phyloP scores from a whole-genome alignment of 2,329 filamentous ascomycete genomes.

The Pseudopithomyces maydicus region DNA sequence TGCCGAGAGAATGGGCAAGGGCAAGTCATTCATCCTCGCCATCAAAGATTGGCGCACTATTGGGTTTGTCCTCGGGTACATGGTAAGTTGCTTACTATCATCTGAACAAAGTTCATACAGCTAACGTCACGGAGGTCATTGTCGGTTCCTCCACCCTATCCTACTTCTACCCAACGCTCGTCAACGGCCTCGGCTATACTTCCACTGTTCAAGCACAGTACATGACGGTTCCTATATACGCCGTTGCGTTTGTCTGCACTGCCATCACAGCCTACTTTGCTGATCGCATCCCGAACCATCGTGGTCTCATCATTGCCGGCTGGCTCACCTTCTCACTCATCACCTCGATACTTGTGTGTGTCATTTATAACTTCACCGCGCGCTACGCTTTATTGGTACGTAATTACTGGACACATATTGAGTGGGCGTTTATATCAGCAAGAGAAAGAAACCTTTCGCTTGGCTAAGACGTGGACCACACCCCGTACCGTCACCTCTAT shows the following conservation, averaged over 20 bases:
- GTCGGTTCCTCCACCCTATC: conserved; percentile 57
- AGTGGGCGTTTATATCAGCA: no score
- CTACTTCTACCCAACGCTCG: conserved; percentile 61
- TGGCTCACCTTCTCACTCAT: conserved; percentile 53
- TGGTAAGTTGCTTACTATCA: conserved; percentile 42
- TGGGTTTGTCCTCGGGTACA: conserved; percentile 56
- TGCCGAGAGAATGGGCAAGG: conserved; percentile 40
- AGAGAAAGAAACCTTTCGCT: no score
- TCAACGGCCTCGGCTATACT: conserved; percentile 57
- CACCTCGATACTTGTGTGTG: conserved; percentile 47
- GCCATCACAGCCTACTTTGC: conserved; percentile 53
- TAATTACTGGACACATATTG: no score
- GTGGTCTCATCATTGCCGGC: conserved; percentile 55
- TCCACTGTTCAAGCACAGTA: conserved; percentile 53
- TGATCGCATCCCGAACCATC: conserved; percentile 53
- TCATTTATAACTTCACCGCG: conserved; percentile 57
- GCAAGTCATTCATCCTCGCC: conserved; percentile 46
- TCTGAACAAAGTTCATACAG: background rate
- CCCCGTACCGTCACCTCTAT: no score
- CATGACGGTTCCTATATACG: conserved; percentile 61
- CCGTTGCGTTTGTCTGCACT: conserved; percentile 57
- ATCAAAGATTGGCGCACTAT: conserved; percentile 55
- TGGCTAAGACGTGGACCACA: no score
- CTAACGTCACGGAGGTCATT: conserved; percentile 38
- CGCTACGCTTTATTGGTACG: conserved; percentile 49